Conservation (phyloP, 2,329 filamentous ascomycete species). For the Tetracladium maxilliforme region DNA sequence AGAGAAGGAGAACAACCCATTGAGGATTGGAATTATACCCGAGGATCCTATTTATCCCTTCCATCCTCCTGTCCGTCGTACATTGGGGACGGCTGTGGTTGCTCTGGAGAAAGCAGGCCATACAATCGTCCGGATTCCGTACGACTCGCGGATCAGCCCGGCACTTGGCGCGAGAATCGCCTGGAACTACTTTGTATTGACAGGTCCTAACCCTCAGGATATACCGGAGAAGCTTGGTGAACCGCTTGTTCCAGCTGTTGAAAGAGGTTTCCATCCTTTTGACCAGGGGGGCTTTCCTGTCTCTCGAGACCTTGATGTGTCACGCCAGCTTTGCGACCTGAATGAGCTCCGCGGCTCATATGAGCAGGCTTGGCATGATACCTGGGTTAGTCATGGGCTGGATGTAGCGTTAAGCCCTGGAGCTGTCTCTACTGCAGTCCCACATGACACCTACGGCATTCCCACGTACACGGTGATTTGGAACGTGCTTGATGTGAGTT, state of each 20-base stretch:
- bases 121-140: conserved; percentile 19
- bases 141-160: conserved; percentile 14
- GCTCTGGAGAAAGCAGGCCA: conserved; percentile 27
- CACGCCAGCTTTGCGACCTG: conserved; percentile 24
- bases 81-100: conserved; percentile 22
- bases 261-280: conserved; percentile 13
- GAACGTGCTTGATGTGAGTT: conserved; percentile 35
- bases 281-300: no score
- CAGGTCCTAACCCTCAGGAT: conserved; percentile 13
- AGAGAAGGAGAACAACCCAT: conserved; percentile 6
- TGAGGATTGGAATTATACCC: conserved; percentile 31
- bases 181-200: conserved; percentile 23
- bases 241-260: conserved; percentile 24
- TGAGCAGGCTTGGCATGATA: conserved; percentile 23
- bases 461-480: conserved; percentile 30
- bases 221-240: conserved; percentile 20
- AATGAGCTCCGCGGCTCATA: conserved; percentile 18
- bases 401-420: conserved; percentile 34
- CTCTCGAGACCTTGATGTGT: no score
- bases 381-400: conserved; percentile 24
- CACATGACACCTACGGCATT: conserved; percentile 32
- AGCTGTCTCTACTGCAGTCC: conserved; percentile 32
- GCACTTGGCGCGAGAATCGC: conserved; percentile 16
- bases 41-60: conserved; percentile 31
- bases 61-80: conserved; percentile 31